These are phyloP conservation scores for Penicillium sp. DNA, from an alignment of 2,329 filamentous ascomycete genomes.

Conservation along the genomic window DNA sequence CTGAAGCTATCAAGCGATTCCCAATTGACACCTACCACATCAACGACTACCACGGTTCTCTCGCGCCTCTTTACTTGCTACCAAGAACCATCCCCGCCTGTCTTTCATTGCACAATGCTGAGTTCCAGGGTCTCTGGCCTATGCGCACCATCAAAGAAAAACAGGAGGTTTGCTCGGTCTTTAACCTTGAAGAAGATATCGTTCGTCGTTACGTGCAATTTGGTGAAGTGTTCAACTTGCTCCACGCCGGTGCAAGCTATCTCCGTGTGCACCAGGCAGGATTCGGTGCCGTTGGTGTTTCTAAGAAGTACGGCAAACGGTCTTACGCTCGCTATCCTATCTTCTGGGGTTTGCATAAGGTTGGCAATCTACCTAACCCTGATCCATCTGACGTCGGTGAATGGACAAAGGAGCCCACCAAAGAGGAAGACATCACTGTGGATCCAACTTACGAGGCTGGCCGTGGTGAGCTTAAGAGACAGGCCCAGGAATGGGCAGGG, in stretches of 20 bases:
- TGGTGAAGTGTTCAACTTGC: slow-evolving; percentile 59
- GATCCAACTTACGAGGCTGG: slow-evolving; percentile 49
- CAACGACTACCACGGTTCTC: slow-evolving; percentile 57
- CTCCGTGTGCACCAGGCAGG: slow-evolving; percentile 59
- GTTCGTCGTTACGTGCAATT: slow-evolving; percentile 58
- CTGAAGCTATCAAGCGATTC: slow-evolving; percentile 55
- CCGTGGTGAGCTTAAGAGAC: slow-evolving; percentile 48
- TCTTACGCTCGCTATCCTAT: slow-evolving; percentile 60
- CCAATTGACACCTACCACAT: slow-evolving; percentile 57
- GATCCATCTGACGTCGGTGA: slow-evolving; percentile 57
- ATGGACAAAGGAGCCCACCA: slow-evolving; percentile 48
- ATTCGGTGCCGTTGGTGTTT: slow-evolving; percentile 61
- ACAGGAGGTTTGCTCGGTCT: slow-evolving; percentile 56
- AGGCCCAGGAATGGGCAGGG: slow-evolving; percentile 61
- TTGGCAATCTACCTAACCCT: slow-evolving; percentile 57
- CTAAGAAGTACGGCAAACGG: slow-evolving; percentile 60
- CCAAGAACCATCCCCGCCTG: slow-evolving; percentile 54
- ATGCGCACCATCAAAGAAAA: slow-evolving; percentile 55
- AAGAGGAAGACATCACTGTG: slow-evolving; percentile 43
- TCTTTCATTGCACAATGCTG: slow-evolving; percentile 60
- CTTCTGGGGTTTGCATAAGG: slow-evolving; percentile 58
- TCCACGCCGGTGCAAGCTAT: slow-evolving; percentile 59
- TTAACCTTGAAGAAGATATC: slow-evolving; percentile 52
- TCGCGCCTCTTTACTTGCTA: slow-evolving; percentile 57
- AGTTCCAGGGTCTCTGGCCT: slow-evolving; percentile 62